Evolutionary conservation across 257 asterid species (phyloP).

Genomic region (Apocynum venetum): DNA sequence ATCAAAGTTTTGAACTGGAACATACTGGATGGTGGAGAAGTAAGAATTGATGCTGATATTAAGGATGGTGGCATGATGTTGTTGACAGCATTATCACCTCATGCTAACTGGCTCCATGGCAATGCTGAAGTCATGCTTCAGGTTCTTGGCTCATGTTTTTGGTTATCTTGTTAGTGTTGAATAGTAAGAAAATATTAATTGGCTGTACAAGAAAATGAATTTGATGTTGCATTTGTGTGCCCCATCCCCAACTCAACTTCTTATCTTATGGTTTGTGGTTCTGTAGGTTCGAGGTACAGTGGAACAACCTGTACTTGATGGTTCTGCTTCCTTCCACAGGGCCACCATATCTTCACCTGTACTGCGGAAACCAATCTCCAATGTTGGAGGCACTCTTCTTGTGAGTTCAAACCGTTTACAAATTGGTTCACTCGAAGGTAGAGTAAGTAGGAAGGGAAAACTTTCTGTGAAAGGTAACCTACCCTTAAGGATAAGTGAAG

Average conservation of each 20-base stretch:
- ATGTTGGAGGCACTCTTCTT: slow-evolving; percentile 88
- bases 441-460: slow-evolving; percentile 95
- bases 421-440: slow-evolving; percentile 84
- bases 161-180: background rate
- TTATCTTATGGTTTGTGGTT: slow-evolving; percentile 18
- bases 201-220: background rate
- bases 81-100: slow-evolving; percentile 92
- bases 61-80: slow-evolving; percentile 99
- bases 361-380: slow-evolving; percentile 82
- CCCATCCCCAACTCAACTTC: slow-evolving; percentile 1
- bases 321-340: slow-evolving; percentile 96
- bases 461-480: slow-evolving; percentile 82
- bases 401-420: slow-evolving; percentile 83
- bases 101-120: slow-evolving; percentile 98
- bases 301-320: slow-evolving; percentile 93
- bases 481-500: slow-evolving; percentile 71
- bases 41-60: slow-evolving; percentile 93
- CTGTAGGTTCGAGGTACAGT: slow-evolving; percentile 94
- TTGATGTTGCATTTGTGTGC: background rate
- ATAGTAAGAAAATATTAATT: background rate
- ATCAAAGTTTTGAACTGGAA: slow-evolving; percentile 96
- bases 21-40: slow-evolving; percentile 91
- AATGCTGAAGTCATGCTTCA: slow-evolving; percentile 96
- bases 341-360: slow-evolving; percentile 96
- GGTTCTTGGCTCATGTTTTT: slow-evolving; percentile 39